Base-by-base conservation (phyloP, 2,329 filamentous ascomycete species). In the Ophiostoma triangulosporum region DNA sequence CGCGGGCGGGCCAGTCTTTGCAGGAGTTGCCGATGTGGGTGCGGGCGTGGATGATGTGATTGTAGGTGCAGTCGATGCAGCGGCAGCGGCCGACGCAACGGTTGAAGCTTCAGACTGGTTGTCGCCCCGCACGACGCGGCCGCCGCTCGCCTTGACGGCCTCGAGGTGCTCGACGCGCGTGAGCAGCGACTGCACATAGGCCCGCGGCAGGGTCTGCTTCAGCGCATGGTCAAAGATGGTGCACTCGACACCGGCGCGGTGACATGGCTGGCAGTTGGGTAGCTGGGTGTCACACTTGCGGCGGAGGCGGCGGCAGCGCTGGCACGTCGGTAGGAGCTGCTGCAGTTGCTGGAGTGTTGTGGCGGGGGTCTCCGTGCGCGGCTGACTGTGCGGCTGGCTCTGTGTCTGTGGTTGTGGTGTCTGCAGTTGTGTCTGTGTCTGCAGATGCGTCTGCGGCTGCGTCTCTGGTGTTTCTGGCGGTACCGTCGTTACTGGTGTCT, bases 221-320 rank as follows among this genome's bases (percentile, higher is more conserved):
- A 58, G 51, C 2, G 57, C 57, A 26, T 57, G 56, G 50, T 59
- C 57, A 15, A 55, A 58, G 20, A 58, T 51, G 20, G 49, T 48
- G 51, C 57, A 59, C n/a, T 55, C 54, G 12, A 43, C 54, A 3
- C 54, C 53, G 0, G 57, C 54, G 1, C 53, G 53, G 1, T 55
- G 50, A n/a, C 57, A 58, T 8, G 52, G 51, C 11, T 49, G 48
- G 40, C 57, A 59, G 52, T 46, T 40, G 12, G 57, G 57, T 11
- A 59, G 56, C 43, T 58, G 54, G 6, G 57, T 58, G 35, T 59
- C 57, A 48, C 56, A 58, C 27, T 55, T 57, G 26, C 57, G 56
- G 9, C 57, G 54, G 8, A 59, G 56, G 0, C 54, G 57, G 2
- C 57, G 54, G 17, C 57, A 59, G 12, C 57, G 54, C 12, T 58